Evolutionary conservation across 257 asterid genomes (phyloP).

Genomic region (Solanum tarijense): DNA sequence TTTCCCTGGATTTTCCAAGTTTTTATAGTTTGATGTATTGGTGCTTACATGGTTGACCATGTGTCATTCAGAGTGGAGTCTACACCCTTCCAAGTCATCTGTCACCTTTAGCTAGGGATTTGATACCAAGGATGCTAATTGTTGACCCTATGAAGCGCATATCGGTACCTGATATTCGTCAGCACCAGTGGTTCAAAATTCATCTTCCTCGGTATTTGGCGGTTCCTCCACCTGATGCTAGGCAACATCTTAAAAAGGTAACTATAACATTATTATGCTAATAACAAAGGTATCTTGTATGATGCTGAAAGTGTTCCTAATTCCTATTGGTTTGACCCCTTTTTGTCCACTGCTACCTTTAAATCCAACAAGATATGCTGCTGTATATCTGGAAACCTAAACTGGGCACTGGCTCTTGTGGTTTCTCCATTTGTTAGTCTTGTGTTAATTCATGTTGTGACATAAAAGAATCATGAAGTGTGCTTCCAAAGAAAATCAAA

Average conservation of each 20-base stretch:
- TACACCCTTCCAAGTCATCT: slow-evolving; percentile 96
- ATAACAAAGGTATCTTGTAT: background rate
- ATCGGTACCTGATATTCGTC: slow-evolving; percentile 60
- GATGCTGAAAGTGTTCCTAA: background rate
- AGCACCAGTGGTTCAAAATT: slow-evolving; percentile 79
- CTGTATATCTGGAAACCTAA: background rate
- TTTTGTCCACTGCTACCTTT: background rate
- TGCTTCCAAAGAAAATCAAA: background rate
- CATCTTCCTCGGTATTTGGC: slow-evolving; percentile 88
- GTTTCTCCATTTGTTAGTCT: background rate
- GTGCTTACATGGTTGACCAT: background rate
- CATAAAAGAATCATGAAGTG: background rate
- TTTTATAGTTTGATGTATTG: background rate
- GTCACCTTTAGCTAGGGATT: slow-evolving; percentile 75
- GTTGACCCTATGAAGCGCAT: slow-evolving; percentile 96
- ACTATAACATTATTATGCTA: background rate
- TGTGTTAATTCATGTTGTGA: background rate
- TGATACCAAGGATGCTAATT: slow-evolving; percentile 76
- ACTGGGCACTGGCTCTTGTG: background rate
- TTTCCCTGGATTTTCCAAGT: background rate
- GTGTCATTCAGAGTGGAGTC: slow-evolving; percentile 49
- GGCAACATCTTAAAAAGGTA: slow-evolving; percentile 63
- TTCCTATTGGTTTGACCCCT: background rate
- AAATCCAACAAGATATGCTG: background rate
- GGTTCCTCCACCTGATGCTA: slow-evolving; percentile 73